Evolutionary conservation across 306 rosid species (phyloP).

Genomic region (Rubus idaeus): DNA sequence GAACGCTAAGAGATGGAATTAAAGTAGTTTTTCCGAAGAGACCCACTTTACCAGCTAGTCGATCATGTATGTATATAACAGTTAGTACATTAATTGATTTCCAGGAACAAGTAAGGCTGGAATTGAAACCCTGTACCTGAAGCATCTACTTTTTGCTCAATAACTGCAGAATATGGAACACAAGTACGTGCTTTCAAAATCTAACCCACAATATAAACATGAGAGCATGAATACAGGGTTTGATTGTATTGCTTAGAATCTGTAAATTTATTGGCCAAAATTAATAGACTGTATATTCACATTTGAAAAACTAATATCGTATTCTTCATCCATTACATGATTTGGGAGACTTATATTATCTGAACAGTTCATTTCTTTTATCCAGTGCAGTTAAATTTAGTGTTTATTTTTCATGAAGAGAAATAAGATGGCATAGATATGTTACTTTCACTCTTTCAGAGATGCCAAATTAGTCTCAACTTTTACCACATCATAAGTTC

Average conservation of each 20-base stretch:
- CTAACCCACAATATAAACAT: neutral
- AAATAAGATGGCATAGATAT: no score
- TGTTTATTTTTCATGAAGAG: no score
- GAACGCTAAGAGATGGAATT: slow-evolving; percentile 92
- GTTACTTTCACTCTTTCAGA: no score
- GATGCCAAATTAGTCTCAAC: no score
- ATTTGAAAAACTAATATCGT: neutral
- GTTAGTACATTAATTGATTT: slow-evolving; percentile 20
- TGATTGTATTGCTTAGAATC: neutral
- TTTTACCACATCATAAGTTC: no score
- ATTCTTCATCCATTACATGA: neutral
- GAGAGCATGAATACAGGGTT: neutral
- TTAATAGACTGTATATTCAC: neutral
- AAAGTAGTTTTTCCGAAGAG: slow-evolving; percentile 33
- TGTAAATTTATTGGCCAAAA: neutral
- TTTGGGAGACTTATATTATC: neutral
- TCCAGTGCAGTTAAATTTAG: neutral
- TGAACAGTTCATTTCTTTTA: no score
- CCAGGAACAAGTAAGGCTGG: slow-evolving; percentile 15
- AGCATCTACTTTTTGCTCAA: slow-evolving; percentile 1
- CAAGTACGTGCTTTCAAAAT: neutral
- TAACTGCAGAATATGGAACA: neutral
- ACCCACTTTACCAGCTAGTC: slow-evolving; percentile 38
- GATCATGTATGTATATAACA: slow-evolving; percentile 41
- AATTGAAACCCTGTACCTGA: slow-evolving; percentile 4